phyloP scores from a whole-genome alignment of 2,329 filamentous ascomycete species.

The Penicillium expansum region DNA sequence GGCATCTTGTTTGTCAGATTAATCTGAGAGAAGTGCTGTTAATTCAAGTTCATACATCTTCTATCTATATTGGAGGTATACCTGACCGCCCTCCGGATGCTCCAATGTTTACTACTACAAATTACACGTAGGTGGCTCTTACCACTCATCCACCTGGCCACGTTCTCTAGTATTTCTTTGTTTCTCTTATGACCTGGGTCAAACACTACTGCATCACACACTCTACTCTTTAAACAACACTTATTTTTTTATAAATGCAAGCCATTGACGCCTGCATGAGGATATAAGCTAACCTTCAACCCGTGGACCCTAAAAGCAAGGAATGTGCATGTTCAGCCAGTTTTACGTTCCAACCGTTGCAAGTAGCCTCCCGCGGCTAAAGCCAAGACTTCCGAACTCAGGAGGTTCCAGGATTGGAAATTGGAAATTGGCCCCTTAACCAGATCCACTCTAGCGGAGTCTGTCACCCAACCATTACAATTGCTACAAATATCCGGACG shows the following conservation, averaged over 20 bases:
- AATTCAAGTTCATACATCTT: not conserved
- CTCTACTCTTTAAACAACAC: not conserved
- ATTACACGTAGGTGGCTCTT: not conserved
- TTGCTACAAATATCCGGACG: not conserved
- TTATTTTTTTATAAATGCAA: not conserved
- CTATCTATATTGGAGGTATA: not conserved
- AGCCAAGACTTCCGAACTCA: not conserved
- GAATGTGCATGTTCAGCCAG: not conserved
- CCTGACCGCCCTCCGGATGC: conserved; percentile 3
- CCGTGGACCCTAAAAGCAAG: not conserved
- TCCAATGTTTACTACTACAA: not conserved
- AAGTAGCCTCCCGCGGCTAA: not conserved
- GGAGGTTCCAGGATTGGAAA: not conserved
- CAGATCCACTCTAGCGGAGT: conserved; percentile 2
- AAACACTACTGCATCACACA: not conserved
- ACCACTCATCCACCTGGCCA: not conserved
- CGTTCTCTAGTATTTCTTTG: not conserved
- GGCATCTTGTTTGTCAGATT: not conserved
- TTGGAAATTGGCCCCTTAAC: not conserved
- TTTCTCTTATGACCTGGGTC: not conserved
- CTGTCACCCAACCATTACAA: not conserved
- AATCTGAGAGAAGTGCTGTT: not conserved
- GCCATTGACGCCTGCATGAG: not conserved
- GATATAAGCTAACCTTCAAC: not conserved
- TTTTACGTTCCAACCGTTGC: not conserved